These are phyloP conservation scores for Amyloporia xantha DNA, from an alignment of 768 basidiomycete genomes.

Conservation along the genomic window DNA sequence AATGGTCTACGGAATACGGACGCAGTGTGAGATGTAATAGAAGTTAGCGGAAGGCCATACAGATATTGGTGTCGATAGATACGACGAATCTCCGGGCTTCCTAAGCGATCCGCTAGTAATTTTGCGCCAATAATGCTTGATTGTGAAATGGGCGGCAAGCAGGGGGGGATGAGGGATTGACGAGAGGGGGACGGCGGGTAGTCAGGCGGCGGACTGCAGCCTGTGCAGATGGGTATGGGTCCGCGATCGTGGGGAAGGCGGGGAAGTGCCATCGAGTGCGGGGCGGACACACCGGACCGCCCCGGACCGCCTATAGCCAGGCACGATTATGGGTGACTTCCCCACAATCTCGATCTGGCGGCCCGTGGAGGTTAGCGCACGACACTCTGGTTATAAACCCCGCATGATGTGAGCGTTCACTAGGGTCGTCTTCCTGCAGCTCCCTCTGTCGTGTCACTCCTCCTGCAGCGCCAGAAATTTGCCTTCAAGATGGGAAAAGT, in stretches of 20 bases:
- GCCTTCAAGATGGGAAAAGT: conserved; percentile 4
- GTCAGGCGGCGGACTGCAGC: too few species aligned
- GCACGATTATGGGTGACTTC: conserved; percentile 8
- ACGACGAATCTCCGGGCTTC: conserved; percentile 2
- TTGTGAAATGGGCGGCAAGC: too few species aligned
- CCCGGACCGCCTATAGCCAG: conserved; percentile 5
- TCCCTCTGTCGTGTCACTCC: conserved; percentile 2
- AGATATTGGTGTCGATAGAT: background rate
- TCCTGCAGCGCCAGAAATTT: background rate
- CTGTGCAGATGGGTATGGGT: too few species aligned
- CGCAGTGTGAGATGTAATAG: background rate
- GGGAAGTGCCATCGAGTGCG: background rate
- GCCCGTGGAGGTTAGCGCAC: conserved; percentile 9
- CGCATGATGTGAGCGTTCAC: background rate
- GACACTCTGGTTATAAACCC: conserved; percentile 4
- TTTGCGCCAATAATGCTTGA: background rate
- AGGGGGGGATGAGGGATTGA: too few species aligned
- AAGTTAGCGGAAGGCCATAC: background rate
- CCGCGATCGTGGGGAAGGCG: conserved; percentile 1
- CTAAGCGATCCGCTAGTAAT: background rate
- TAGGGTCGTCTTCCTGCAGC: conserved; percentile 8
- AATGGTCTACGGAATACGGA: background rate
- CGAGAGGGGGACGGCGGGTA: too few species aligned
- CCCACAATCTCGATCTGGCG: conserved; percentile 16
- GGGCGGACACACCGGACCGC: background rate